Evolutionary conservation across 2,329 filamentous ascomycete genomes (phyloP), one percentile per base, ranked within the genome.

Genomic region (Cercospora nicotianae): DNA sequence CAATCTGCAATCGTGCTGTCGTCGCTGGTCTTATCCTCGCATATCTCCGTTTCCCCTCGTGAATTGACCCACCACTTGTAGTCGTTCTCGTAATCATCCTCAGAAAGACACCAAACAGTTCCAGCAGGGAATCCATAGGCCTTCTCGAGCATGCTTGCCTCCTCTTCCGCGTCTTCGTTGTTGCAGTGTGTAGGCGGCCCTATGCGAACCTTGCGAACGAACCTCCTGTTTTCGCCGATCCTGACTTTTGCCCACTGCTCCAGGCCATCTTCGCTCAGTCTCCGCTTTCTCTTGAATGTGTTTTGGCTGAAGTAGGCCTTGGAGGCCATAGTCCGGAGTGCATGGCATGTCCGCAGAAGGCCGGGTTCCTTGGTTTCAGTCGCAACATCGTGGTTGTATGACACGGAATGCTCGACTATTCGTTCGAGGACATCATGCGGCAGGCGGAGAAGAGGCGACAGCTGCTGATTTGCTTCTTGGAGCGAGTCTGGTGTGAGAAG

Each of bases 201-300:
- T 23, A 67, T 39, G 30, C 66, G 66, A 9, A 65, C 36, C 23
- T 58, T 53, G 36, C 48, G 59, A n/a, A 69, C 31, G 31, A 64
- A 58, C 39, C 65, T 61, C 60, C 64, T 66, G 30, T 69, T 61
- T 53, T 67, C 67, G 6, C 67, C 64, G 3, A 69, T 48, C 16
- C 64, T 31, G 4, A 64, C 57, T 39, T 69, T 69, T 1, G 61
- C 65, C 67, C 67, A 69, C 13, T 51, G 60, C 63, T 67, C 67
- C 12, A 69, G 28, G 16, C 57, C 28, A n/a, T 67, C 33, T 20
- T 62, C 67, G 26, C 59, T 65, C 13, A 64, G 58, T 23, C 64
- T 64, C 3, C 67, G 64, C 28, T 69, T 69, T 9, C 64, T 66
- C 45, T 64, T 67, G 64, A 69, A 69, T 1, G 67, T 69, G 64